phyloP scores from a whole-genome alignment of 352 stramenopile genomes.

The Pythium insidiosum region DNA sequence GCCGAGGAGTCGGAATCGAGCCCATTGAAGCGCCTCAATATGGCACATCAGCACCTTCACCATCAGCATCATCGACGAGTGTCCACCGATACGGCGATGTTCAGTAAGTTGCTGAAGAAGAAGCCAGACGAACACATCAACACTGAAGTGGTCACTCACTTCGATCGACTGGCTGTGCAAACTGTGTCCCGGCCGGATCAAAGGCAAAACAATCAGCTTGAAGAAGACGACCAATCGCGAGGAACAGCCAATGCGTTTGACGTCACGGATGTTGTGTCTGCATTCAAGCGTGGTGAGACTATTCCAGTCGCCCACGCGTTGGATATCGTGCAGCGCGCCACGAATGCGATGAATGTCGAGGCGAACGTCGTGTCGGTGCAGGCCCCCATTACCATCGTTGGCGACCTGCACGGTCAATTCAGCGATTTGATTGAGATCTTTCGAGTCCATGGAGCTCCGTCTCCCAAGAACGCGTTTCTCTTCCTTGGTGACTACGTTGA shows the following conservation, averaged over 20 bases:
- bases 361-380: conserved; percentile 8
- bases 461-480: conserved; percentile 86
- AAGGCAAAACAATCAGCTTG: conserved; percentile 27
- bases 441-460: conserved; percentile 16
- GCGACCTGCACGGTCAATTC: conserved; percentile 94
- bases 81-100: conserved; percentile 65
- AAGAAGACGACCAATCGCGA: conserved; percentile 10
- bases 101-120: conserved; percentile 49
- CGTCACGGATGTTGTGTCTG: conserved; percentile 22
- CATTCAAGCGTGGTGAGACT: conserved; percentile 31
- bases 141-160: conserved; percentile 44
- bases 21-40: conserved; percentile 38
- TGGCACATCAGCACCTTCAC: conserved; percentile 24
- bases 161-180: conserved; percentile 31
- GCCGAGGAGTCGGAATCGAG: conserved; percentile 32
- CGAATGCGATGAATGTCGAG: conserved; percentile 36
- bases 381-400: conserved; percentile 17
- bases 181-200: conserved; percentile 26
- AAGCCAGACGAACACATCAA: conserved; percentile 52
- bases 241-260: no score
- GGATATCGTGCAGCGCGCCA: conserved; percentile 48
- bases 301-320: conserved; percentile 40
- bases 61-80: conserved; percentile 54
- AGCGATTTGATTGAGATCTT: conserved; percentile 86
- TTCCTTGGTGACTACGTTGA: conserved; percentile 87